Conservation (phyloP, 1,284 basidiomycete species). For the Cerrena zonata region DNA sequence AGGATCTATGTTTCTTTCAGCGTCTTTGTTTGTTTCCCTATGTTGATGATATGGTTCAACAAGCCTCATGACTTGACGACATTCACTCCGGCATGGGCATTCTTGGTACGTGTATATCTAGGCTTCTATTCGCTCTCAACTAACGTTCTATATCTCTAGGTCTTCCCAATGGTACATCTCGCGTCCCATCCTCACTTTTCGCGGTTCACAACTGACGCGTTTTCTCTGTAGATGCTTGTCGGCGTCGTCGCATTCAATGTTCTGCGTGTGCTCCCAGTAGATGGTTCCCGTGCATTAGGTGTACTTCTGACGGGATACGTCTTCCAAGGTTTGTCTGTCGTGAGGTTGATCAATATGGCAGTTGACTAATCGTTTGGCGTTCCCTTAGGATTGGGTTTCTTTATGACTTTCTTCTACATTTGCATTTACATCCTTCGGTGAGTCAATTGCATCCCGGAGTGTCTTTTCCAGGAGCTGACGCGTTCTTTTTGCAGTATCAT, state of each 20-base stretch:
- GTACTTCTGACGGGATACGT: conserved; percentile 41
- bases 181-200: too few species aligned
- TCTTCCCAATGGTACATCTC: conserved; percentile 43
- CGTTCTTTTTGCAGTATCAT: conserved; percentile 30
- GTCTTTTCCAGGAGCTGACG: conserved; percentile 2
- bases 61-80: conserved; percentile 38
- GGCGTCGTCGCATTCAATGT: conserved; percentile 45
- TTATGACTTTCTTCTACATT: conserved; percentile 49
- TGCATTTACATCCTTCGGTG: conserved; percentile 46
- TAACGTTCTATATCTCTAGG: conserved; percentile 18
- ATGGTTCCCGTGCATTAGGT: conserved; percentile 33
- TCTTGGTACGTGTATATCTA: conserved; percentile 29
- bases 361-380: neutral
- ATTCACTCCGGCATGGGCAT: conserved; percentile 44
- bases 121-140: neutral
- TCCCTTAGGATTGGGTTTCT: conserved; percentile 39
- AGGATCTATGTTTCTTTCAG: conserved; percentile 40
- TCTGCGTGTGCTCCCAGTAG: conserved; percentile 32
- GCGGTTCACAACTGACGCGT: neutral
- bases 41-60: conserved; percentile 48
- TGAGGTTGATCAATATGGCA: neutral
- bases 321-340: conserved; percentile 37
- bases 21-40: conserved; percentile 37
- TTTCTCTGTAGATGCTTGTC: conserved; percentile 36
- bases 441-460: conserved; percentile 14